Evolutionary conservation across 2,329 filamentous ascomycete species (phyloP).

Genomic region (Eutypa lata): DNA sequence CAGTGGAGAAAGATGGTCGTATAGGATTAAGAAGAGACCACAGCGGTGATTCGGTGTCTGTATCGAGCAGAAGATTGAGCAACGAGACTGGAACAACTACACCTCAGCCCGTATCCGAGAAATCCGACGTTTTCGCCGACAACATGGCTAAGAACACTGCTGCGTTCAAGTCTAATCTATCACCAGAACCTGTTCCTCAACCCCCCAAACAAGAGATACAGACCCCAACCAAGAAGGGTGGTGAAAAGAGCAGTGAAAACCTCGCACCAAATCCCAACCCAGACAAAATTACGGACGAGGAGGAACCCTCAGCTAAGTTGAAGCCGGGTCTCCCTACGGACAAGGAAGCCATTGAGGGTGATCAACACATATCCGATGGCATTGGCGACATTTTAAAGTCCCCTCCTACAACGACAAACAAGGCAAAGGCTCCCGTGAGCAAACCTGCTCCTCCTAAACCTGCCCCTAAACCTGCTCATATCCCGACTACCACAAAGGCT

Average conservation of each 20-base stretch:
- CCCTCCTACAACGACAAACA: constrained; percentile 15
- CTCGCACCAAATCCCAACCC: constrained; percentile 35
- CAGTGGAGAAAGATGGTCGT: constrained; percentile 64
- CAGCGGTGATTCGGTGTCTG: constrained; percentile 40
- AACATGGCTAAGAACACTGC: constrained; percentile 25
- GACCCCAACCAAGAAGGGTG: constrained; percentile 12
- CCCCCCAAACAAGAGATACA: constrained; percentile 30
- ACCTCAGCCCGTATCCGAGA: constrained; percentile 37
- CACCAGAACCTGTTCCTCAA: constrained; percentile 40
- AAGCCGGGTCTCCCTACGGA: constrained; percentile 29
- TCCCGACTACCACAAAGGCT: constrained; percentile 27
- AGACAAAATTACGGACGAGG: constrained; percentile 38
- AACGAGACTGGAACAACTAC: constrained; percentile 37
- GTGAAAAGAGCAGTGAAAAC: constrained; percentile 1
- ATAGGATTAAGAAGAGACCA: constrained; percentile 48
- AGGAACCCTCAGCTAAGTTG: constrained; percentile 32
- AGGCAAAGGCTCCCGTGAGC: constrained; percentile 23
- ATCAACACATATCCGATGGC: constrained; percentile 14
- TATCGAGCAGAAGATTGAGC: constrained; percentile 33
- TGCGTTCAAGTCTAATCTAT: constrained; percentile 30
- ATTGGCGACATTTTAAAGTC: constrained; percentile 14
- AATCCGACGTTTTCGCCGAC: constrained; percentile 31
- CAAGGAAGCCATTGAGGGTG: constrained; percentile 17
- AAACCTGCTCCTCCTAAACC: constrained; percentile 22
- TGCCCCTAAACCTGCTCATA: constrained; percentile 18